Evolutionary conservation across 176 grass and related monocot species (phyloP), one percentile per base, ranked within the genome.

Genomic region (Stipa capillata): DNA sequence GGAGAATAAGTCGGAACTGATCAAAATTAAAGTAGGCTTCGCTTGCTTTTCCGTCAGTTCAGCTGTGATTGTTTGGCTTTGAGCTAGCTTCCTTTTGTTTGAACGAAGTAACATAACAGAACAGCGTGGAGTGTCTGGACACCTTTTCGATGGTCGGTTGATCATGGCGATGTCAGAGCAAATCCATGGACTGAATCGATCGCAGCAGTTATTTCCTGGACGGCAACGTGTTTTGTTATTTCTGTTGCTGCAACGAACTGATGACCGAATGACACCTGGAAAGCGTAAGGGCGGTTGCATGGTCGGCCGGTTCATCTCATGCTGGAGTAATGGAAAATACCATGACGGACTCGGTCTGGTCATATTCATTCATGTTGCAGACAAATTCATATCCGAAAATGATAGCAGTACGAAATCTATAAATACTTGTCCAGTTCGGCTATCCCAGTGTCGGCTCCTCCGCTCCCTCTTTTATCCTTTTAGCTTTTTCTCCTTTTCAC

Each of bases 221-320:
- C 14, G 33, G 29, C 77, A 20, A n/a, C 21, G 31, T 23, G 45
- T 79, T 59, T 29, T 33, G 58, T 74, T 74, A 27, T 6, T 74
- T 87, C 63, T 55, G 79, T 72, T 87, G 55, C 74, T 66, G 74
- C 86, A 83, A 83, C 80, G 13, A 55, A 78, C 67, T 23, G 56
- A 44, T 88, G 80, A 88, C 58, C 21, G 17, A 4, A 5, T 5
- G 74, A 55, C 66, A 79, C 53, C 44, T 79, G 74, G 80, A 79
- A 78, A 83, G 80, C 48, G 47, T 2, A 21, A 33, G 65, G 44
- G 55, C 36, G 16, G 85, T 77, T 87, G 86, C 80, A 73, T 65
- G 85, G 43, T 16, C 72, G 61, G 61, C 42, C 37, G 8, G 27
- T 16, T 63, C 73, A 47, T 50, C 49, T 65, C 79, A 45, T 16